Percentiles rank a stretch among this genome's conserved stretches.
phyloP scores from a whole-genome alignment of 1,139 yeast genomes.

The Suhomyces wounanorum region DNA sequence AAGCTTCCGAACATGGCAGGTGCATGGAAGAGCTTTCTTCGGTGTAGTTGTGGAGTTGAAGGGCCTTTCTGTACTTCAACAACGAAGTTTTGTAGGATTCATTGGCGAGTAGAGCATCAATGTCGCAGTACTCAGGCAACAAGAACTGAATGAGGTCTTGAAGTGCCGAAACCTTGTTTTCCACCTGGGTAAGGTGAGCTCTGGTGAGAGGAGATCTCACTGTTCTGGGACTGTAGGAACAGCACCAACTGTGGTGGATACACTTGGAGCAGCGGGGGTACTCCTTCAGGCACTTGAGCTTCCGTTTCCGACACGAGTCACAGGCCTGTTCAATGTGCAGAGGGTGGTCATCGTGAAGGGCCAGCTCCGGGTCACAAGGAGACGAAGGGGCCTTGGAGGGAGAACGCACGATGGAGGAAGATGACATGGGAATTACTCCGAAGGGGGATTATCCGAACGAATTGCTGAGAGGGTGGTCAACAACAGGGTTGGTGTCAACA shows the following conservation, averaged over 20 bases:
- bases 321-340: conserved; percentile 51
- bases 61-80: conserved; percentile 19
- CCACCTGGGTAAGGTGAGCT: conserved; percentile 77
- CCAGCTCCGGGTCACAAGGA: not conserved
- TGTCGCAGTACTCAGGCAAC: conserved; percentile 29
- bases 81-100: conserved; percentile 27
- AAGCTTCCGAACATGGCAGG: conserved; percentile 35
- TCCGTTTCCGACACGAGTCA: conserved; percentile 61
- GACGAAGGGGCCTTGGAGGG: not conserved
- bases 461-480: not conserved
- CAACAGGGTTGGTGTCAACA: not conserved
- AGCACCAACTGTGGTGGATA: conserved; percentile 68
- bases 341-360: conserved; percentile 9
- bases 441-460: not conserved
- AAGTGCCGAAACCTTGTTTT: conserved; percentile 57
- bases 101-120: conserved; percentile 28
- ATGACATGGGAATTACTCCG: not conserved
- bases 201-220: conserved; percentile 82
- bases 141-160: conserved; percentile 52
- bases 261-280: conserved; percentile 79
- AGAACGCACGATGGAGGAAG: not conserved
- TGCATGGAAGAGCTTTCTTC: conserved; percentile 25
- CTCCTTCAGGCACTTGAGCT: conserved; percentile 62
- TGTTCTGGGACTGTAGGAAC: conserved; percentile 75
- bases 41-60: not conserved